phyloP scores from a whole-genome alignment of 495 filamentous ascomycete genomes.

The Lichenothelia convexa region DNA sequence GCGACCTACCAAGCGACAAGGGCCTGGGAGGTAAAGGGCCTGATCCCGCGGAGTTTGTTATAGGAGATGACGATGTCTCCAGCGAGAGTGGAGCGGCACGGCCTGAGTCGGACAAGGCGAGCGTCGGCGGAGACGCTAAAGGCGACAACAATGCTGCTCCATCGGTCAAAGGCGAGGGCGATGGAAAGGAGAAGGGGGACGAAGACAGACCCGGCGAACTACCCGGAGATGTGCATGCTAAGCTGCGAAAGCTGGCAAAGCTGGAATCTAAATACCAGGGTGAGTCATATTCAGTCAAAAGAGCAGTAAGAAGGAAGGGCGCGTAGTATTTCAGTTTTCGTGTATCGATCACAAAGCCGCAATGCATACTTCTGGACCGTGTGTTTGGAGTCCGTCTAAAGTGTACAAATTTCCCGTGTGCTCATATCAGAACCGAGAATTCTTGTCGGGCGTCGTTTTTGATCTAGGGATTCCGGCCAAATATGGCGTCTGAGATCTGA shows the following conservation, averaged over 20 bases:
- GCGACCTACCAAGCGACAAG: constrained; percentile 18
- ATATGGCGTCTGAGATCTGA: too few relatives aligned
- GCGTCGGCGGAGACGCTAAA: too few relatives aligned
- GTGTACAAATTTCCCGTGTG: too few relatives aligned
- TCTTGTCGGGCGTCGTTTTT: too few relatives aligned
- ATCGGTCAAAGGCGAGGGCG: constrained; percentile 12
- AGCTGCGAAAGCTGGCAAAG: constrained; percentile 62
- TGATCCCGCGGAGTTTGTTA: constrained; percentile 67
- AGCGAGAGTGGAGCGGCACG: constrained; percentile 37
- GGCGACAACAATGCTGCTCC: neutral
- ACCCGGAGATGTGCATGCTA: constrained; percentile 51
- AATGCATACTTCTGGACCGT: too few relatives aligned
- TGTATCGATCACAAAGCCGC: too few relatives aligned
- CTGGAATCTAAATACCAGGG: constrained; percentile 75
- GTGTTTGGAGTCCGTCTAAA: too few relatives aligned
- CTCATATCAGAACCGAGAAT: too few relatives aligned
- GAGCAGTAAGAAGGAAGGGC: constrained; percentile 1
- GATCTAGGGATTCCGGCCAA: too few relatives aligned
- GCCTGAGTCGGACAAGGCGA: neutral
- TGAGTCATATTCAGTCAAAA: constrained; percentile 21
- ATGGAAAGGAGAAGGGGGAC: constrained; percentile 5
- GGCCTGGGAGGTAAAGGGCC: constrained; percentile 35
- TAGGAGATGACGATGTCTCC: constrained; percentile 54
- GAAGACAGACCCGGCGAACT: constrained; percentile 33
- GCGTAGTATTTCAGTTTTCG: too few relatives aligned